A percentile compares a stretch with the other conserved stretches of the same genome.
These are phyloP conservation scores for Suillus tomentosus DNA, from an alignment of 768 basidiomycete genomes.

Conservation along the genomic window DNA sequence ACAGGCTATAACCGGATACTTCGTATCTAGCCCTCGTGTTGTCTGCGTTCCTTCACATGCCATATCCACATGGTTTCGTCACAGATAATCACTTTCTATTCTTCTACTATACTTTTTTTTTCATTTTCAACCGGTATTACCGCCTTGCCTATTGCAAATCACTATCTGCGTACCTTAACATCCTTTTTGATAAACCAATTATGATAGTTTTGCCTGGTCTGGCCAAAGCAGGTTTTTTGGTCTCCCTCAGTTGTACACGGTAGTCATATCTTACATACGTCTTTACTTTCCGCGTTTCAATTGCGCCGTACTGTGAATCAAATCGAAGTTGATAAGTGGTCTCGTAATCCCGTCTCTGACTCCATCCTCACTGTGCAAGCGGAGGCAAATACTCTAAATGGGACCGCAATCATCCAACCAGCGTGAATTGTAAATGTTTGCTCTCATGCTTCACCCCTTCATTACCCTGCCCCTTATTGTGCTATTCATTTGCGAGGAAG, in stretches of 20 bases:
- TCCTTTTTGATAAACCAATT: not conserved
- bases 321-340: not conserved
- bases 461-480: constrained; percentile 14
- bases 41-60: constrained; percentile 8
- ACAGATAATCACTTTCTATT: constrained; percentile 5
- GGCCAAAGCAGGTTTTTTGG: not conserved
- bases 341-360: not conserved
- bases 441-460: constrained; percentile 7
- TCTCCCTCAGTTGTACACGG: not conserved
- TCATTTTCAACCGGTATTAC: not conserved
- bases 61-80: not conserved
- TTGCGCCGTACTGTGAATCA: not conserved
- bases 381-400: constrained; percentile 5
- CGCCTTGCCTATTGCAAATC: not conserved
- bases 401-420: constrained; percentile 5
- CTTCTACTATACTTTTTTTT: not conserved
- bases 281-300: constrained; percentile 7
- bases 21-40: constrained; percentile 9
- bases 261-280: constrained; percentile 7
- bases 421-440: not conserved
- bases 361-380: not conserved
- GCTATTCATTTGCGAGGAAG: constrained; percentile 28
- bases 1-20: constrained; percentile 4
- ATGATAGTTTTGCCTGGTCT: not conserved
- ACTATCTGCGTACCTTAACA: constrained; percentile 8